phyloP scores from a whole-genome alignment of 2,329 filamentous ascomycete species.

The Colletotrichum somersetense region DNA sequence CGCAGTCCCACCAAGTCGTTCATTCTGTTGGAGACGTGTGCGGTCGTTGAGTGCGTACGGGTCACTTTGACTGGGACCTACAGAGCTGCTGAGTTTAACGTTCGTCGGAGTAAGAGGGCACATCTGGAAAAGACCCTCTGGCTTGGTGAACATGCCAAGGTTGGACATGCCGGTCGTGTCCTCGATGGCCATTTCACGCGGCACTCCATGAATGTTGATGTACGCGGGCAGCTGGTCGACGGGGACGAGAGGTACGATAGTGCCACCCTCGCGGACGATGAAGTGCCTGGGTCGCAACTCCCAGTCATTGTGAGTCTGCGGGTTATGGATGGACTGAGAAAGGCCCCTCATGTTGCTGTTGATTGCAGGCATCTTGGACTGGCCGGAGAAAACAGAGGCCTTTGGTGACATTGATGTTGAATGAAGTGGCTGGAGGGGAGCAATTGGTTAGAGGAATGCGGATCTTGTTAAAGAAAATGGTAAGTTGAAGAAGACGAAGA shows the following conservation, averaged over 20 bases:
- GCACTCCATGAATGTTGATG: conserved; percentile 58
- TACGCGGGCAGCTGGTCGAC: conserved; percentile 64
- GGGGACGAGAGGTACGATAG: conserved; percentile 66
- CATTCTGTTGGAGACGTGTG: background rate
- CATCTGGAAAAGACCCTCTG: conserved; percentile 39
- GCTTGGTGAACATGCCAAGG: conserved; percentile 50
- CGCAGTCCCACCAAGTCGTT: background rate
- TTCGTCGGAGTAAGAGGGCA: conserved; percentile 4
- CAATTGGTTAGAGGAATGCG: too few species aligned
- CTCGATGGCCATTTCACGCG: conserved; percentile 55
- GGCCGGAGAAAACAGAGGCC: background rate
- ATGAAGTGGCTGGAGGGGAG: background rate
- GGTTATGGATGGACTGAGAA: conserved; percentile 38
- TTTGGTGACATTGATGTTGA: conserved; percentile 9
- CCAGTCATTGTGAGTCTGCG: conserved; percentile 3
- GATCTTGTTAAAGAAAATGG: too few species aligned
- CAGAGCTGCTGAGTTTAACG: background rate
- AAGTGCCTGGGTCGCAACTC: conserved; percentile 52
- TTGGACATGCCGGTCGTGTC: conserved; percentile 56
- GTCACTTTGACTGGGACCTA: background rate
- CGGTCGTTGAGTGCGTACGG: background rate
- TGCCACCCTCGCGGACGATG: conserved; percentile 53
- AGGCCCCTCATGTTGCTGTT: conserved; percentile 27
- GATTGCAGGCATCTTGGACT: background rate
- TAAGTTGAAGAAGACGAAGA: background rate